Percentiles rank a stretch among this genome's conserved stretches.
phyloP scores from a whole-genome alignment of 129 eudicot genomes.

The Smallanthus sonchifolius region DNA sequence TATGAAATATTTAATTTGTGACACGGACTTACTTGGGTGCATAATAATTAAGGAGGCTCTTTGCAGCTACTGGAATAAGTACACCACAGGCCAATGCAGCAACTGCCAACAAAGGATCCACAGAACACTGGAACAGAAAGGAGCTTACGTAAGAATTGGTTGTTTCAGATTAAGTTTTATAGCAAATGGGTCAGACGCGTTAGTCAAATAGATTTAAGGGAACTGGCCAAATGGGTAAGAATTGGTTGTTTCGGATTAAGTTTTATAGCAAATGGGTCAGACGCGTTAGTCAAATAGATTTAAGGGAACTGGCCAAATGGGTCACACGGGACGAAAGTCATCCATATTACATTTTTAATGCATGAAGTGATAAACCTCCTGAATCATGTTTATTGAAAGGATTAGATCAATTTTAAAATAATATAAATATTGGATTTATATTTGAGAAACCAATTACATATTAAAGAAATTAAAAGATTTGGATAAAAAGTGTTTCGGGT shows the following conservation, averaged over 20 bases:
- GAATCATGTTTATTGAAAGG: not conserved
- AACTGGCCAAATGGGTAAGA: not conserved
- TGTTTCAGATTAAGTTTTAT: not conserved
- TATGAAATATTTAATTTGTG: not conserved
- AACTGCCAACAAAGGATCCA: constrained; percentile 73
- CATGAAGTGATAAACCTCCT: not conserved
- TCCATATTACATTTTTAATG: not conserved
- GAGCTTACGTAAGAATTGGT: not conserved
- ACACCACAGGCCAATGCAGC: constrained; percentile 58
- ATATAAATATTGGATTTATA: not conserved
- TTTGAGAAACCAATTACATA: not conserved
- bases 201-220: not conserved
- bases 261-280: not conserved
- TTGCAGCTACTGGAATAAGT: constrained; percentile 38
- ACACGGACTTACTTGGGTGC: constrained; percentile 44
- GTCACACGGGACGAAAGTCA: not conserved
- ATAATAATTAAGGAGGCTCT: constrained; percentile 35
- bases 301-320: not conserved
- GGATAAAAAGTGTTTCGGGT: not conserved
- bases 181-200: not conserved
- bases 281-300: not conserved
- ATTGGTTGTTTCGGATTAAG: not conserved
- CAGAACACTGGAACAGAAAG: constrained; percentile 56
- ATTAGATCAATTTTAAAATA: not conserved
- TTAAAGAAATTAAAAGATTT: not conserved